phyloP scores from a whole-genome alignment of 768 basidiomycete genomes.

The Rhizopogon roseolus region DNA sequence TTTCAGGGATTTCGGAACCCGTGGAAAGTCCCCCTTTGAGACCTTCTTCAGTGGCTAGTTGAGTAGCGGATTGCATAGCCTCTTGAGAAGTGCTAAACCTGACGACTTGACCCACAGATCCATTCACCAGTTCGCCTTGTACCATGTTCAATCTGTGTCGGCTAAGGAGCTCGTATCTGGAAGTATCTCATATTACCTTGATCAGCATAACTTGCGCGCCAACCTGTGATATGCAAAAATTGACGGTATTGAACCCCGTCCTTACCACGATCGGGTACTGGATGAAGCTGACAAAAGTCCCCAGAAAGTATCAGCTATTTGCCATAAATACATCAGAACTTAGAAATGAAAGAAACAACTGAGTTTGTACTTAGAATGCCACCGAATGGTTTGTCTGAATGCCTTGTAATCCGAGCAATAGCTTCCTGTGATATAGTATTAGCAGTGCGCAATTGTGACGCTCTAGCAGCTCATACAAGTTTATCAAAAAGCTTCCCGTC shows the following conservation, averaged over 20 bases:
- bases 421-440: slow-evolving; percentile 42
- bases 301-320: slow-evolving; percentile 76
- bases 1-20: slow-evolving; percentile 17
- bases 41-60: slow-evolving; percentile 33
- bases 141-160: slow-evolving; percentile 47
- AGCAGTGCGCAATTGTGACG: slow-evolving; percentile 19
- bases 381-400: slow-evolving; percentile 61
- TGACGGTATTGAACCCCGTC: slow-evolving; percentile 45
- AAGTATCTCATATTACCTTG: slow-evolving; percentile 39
- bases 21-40: slow-evolving; percentile 13
- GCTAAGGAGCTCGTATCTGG: neutral
- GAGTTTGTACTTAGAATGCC: slow-evolving; percentile 83
- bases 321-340: neutral
- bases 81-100: slow-evolving; percentile 41
- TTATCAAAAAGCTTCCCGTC: slow-evolving; percentile 80
- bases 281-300: slow-evolving; percentile 90
- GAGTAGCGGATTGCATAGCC: slow-evolving; percentile 31
- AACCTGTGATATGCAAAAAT: slow-evolving; percentile 62
- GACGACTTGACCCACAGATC: slow-evolving; percentile 56
- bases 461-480: slow-evolving; percentile 39
- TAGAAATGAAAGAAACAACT: neutral
- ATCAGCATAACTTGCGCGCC: slow-evolving; percentile 86
- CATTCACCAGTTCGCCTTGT: slow-evolving; percentile 69
- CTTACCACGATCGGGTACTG: slow-evolving; percentile 53
- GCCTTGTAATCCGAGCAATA: slow-evolving; percentile 57